Evolutionary conservation across 2,329 filamentous ascomycete genomes (phyloP).

Genomic region (Colletotrichum scovillei): DNA sequence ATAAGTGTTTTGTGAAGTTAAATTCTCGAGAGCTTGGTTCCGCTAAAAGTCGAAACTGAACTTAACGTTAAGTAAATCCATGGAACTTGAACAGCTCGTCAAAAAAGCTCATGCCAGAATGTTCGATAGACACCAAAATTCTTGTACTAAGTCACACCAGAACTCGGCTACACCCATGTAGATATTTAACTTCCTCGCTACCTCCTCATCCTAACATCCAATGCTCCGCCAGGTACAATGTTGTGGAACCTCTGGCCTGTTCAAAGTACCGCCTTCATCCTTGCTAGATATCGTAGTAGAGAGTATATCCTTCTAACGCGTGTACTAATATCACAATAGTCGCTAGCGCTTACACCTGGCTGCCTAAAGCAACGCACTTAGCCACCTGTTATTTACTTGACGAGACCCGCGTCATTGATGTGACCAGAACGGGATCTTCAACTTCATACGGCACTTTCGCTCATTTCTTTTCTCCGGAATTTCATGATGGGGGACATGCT

Average conservation of each 20-base stretch:
- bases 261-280: neutral
- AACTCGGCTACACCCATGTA: too few relatives aligned
- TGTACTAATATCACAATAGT: neutral
- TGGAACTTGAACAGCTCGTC: too few relatives aligned
- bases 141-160: too few relatives aligned
- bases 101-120: too few relatives aligned
- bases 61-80: rapidly evolving
- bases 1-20: too few relatives aligned
- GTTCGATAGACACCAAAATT: too few relatives aligned
- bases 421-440: neutral
- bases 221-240: neutral
- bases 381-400: neutral
- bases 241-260: neutral
- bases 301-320: neutral
- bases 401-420: neutral
- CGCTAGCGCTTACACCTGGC: neutral
- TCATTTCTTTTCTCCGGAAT: neutral
- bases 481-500: neutral
- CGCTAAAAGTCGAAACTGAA: too few relatives aligned
- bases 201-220: too few relatives aligned
- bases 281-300: neutral
- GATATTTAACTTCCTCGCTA: too few relatives aligned
- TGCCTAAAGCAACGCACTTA: neutral
- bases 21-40: too few relatives aligned
- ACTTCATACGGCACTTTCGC: neutral